Conservation (phyloP, 768 basidiomycete species). For the Phlegmacium glaucopus region DNA sequence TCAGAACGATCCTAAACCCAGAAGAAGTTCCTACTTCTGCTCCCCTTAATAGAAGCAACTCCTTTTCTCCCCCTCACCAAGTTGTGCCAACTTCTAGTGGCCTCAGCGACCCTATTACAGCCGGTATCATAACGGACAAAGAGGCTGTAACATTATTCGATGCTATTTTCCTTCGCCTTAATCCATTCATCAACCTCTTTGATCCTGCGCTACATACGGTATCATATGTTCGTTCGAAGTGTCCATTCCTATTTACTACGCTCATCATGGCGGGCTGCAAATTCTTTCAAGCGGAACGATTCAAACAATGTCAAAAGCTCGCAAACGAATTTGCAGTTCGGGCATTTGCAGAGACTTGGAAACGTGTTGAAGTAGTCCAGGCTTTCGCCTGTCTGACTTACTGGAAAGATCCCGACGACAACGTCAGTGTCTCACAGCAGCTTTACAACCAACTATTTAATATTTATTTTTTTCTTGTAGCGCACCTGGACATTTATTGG, state of each 20-base stretch:
- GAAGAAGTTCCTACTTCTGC: constrained; percentile 43
- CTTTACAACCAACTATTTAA: constrained; percentile 9
- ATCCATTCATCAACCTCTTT: constrained; percentile 87
- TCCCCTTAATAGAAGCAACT: constrained; percentile 29
- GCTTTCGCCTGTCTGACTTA: constrained; percentile 87
- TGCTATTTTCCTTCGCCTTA: constrained; percentile 75
- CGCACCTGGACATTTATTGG: constrained; percentile 88
- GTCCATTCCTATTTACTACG: constrained; percentile 81
- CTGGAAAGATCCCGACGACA: constrained; percentile 88
- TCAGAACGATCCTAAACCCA: constrained; percentile 79
- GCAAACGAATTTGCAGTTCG: constrained; percentile 72
- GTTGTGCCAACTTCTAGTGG: constrained; percentile 35
- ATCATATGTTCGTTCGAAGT: constrained; percentile 73
- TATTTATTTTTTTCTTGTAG: constrained; percentile 32
- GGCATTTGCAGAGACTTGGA: constrained; percentile 77
- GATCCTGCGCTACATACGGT: constrained; percentile 85
- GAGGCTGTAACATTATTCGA: constrained; percentile 76
- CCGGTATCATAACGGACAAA: constrained; percentile 65
- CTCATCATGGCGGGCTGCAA: constrained; percentile 83
- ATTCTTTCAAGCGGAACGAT: constrained; percentile 71
- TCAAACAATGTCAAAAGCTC: constrained; percentile 65
- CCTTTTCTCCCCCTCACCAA: constrained; percentile 39
- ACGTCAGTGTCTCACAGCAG: constrained; percentile 38
- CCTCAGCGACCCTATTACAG: constrained; percentile 65
- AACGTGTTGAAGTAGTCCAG: constrained; percentile 84